Percentiles rank a stretch among this genome's conserved stretches.
phyloP scores from a whole-genome alignment of 192 early-diverging fungal species.

The Coemansia aciculifera region DNA sequence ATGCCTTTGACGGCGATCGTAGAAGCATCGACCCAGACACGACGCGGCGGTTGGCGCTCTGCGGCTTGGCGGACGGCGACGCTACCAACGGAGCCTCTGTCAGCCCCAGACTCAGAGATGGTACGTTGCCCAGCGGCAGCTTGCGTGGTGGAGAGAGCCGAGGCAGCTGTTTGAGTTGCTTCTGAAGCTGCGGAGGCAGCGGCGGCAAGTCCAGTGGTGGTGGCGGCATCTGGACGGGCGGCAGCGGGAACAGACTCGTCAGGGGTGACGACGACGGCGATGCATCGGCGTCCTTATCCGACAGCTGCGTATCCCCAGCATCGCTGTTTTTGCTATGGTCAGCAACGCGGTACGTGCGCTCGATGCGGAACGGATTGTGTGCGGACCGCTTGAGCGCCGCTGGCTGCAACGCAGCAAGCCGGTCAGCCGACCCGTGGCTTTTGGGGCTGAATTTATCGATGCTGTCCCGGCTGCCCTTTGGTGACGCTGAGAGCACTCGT shows the following conservation, averaged over 20 bases:
- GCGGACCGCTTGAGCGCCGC: slow-evolving; percentile 18
- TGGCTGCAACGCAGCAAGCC: slow-evolving; percentile 29
- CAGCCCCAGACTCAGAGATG: slow-evolving; percentile 38
- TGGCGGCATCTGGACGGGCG: slow-evolving; percentile 44
- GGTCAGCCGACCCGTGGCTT: slow-evolving; percentile 36
- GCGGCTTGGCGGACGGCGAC: slow-evolving; percentile 35
- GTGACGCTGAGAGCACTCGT: slow-evolving; percentile 16
- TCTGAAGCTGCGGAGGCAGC: slow-evolving; percentile 40
- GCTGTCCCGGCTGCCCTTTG: slow-evolving; percentile 39
- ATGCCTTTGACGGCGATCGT: slow-evolving; percentile 51
- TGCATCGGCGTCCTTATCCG: slow-evolving; percentile 21
- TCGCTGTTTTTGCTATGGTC: slow-evolving; percentile 45
- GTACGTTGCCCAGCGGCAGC: slow-evolving; percentile 37
- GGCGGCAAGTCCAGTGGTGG: slow-evolving; percentile 47
- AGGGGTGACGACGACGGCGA: slow-evolving; percentile 43
- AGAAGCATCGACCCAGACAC: slow-evolving; percentile 52
- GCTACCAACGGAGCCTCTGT: slow-evolving; percentile 22
- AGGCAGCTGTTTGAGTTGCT: slow-evolving; percentile 49
- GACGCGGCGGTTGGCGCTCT: slow-evolving; percentile 46
- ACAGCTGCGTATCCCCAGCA: slow-evolving; percentile 14
- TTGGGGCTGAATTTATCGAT: slow-evolving; percentile 44
- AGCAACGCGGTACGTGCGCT: slow-evolving; percentile 42
- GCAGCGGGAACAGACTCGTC: slow-evolving; percentile 33
- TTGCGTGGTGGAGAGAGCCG: slow-evolving; percentile 54
- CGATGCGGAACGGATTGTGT: slow-evolving; percentile 39